Base-by-base conservation (phyloP, 2,329 filamentous ascomycete species). In the Venturiaceae sp. region DNA sequence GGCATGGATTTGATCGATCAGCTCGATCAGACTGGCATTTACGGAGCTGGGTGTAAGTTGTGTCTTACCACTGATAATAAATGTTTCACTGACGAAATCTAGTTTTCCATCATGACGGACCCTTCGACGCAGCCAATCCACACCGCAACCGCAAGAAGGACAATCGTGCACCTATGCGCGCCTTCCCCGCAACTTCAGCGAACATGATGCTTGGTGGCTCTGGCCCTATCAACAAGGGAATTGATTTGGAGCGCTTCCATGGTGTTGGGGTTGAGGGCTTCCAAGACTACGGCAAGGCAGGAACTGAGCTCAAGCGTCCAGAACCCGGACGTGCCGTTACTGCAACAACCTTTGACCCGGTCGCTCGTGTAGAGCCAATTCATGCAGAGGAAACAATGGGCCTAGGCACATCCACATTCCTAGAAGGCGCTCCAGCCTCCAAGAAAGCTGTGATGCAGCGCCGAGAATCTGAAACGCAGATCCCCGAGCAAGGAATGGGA, bases 21-120 rank as follows among this genome's bases (percentile, higher is more conserved):
- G 71, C 78, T 99, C 63, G 94, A 97, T 75, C 92, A 94, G 62
- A 96, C 92, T 4, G 92, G 92, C 71, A 95, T 97, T 65, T 96
- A 95, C 69, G 92, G 94, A 59, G 90, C 88, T 66, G 92, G 92
- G 74, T 77, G 90, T 95, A 78, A 75, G 89, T 84, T 23, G 13
- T 26, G 9, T n/a, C 21, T 5, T 23, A 34, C 44, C 28, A 44
- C 26, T n/a, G 26, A 36, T 58, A 58, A n/a, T 14, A 55, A 32
- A 11, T 55, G 52, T 21, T 52, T 37, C 33, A n/a, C 46, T 21
- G 23, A 53, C 39, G 19, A 46, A 13, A 32, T 39, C 16, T 66
- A 95, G 91, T 96, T 64, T 96, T 97, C 74, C 94, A 99, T 67
- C 94, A 99, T 68, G 94, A 97, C 67, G 94, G 94, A 0, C 94